Percentiles rank a stretch among this genome's conserved stretches.
phyloP scores from a whole-genome alignment of 148 eudicot species.

The Rhododendron henanense region DNA sequence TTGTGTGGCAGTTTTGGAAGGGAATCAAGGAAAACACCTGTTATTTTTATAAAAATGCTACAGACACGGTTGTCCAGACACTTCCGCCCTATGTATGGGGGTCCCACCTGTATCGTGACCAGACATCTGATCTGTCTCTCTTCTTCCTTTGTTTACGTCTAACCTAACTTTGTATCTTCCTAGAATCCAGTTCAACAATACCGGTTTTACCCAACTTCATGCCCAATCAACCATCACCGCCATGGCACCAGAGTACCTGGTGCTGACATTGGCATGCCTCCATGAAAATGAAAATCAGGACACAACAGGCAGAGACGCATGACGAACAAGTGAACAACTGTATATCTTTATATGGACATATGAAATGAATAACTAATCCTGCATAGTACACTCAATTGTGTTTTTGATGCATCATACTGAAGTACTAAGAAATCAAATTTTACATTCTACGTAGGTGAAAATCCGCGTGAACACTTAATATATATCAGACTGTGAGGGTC shows the following conservation, averaged over 20 bases:
- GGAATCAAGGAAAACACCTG: not conserved
- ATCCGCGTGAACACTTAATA: not conserved
- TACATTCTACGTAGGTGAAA: not conserved
- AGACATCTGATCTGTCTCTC: too few species aligned
- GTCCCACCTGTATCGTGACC: not conserved
- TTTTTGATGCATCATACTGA: too few species aligned
- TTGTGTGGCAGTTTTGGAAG: not conserved
- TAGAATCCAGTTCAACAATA: too few species aligned
- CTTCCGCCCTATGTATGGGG: not conserved
- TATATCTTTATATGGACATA: too few species aligned
- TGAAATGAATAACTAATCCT: too few species aligned
- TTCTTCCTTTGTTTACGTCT: too few species aligned
- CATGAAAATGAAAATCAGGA: not conserved
- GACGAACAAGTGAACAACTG: too few species aligned
- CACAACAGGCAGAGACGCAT: too few species aligned
- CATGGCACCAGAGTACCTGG: not conserved
- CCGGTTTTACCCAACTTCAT: too few species aligned
- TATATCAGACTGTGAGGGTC: not conserved
- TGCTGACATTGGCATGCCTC: not conserved
- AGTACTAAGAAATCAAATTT: too few species aligned
- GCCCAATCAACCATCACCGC: not conserved
- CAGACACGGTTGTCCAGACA: not conserved
- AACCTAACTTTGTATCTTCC: too few species aligned
- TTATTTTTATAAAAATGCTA: not conserved
- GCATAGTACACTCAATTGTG: too few species aligned